A percentile compares a stretch with the other conserved stretches of the same genome.
Conservation (phyloP, 129 eudicot genomes). For the Erigeron canadensis region DNA sequence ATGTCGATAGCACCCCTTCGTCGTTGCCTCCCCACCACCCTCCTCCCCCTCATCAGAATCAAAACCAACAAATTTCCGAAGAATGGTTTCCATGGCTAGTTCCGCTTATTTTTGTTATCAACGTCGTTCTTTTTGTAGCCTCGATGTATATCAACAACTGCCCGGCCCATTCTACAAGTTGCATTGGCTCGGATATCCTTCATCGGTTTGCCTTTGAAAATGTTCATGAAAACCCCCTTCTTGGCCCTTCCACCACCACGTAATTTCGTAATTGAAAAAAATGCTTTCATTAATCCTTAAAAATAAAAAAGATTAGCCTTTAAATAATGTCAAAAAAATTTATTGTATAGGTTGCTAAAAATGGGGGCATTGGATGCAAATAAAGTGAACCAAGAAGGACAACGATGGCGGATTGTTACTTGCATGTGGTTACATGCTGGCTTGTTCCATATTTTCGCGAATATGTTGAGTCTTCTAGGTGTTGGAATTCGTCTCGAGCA, state of each 20-base stretch:
- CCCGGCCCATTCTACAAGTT: conserved; percentile 39
- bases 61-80: conserved; percentile 1
- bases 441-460: conserved; percentile 61
- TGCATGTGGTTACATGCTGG: conserved; percentile 96
- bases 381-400: conserved; percentile 46
- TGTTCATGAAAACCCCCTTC: conserved; percentile 65
- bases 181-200: conserved; percentile 41
- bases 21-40: neutral
- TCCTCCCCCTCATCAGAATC: neutral
- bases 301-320: neutral
- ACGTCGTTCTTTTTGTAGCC: conserved; percentile 41
- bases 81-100: conserved; percentile 66
- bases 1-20: conserved; percentile 30
- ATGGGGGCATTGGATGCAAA: conserved; percentile 68
- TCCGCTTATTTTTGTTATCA: conserved; percentile 43
- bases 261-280: neutral
- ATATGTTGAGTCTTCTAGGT: conserved; percentile 66
- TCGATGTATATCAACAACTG: conserved; percentile 66
- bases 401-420: conserved; percentile 57
- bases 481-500: conserved; percentile 89
- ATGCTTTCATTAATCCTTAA: neutral
- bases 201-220: conserved; percentile 64
- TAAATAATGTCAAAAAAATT: neutral
- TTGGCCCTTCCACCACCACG: conserved; percentile 85
- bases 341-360: conserved; percentile 42